These are phyloP conservation scores for Aechmea fasciata DNA, from an alignment of 176 grass and related monocot genomes.

Conservation along the genomic window DNA sequence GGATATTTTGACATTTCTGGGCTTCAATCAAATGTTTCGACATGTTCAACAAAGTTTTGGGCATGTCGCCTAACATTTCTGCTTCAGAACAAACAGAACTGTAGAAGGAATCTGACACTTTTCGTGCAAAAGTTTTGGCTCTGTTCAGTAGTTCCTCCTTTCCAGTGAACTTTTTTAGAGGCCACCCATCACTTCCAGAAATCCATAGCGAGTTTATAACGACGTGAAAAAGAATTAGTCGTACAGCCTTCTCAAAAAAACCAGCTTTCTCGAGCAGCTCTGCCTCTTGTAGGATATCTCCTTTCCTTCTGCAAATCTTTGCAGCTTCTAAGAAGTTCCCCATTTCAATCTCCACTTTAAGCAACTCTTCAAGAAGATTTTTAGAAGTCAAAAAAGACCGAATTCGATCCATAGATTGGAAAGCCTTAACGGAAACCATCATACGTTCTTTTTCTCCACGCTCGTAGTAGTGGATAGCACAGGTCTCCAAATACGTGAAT, in stretches of 20 bases:
- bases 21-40: constrained; percentile 28
- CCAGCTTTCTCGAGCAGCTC: constrained; percentile 48
- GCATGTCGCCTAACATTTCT: constrained; percentile 32
- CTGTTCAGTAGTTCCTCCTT: constrained; percentile 37
- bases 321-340: constrained; percentile 63
- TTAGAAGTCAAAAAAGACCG: constrained; percentile 38
- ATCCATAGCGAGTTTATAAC: constrained; percentile 49
- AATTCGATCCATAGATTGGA: constrained; percentile 43
- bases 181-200: constrained; percentile 49
- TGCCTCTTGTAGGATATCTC: constrained; percentile 50
- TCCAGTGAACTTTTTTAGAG: constrained; percentile 33
- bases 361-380: constrained; percentile 46
- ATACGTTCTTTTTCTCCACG: constrained; percentile 45
- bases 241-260: constrained; percentile 36
- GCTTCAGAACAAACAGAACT: constrained; percentile 37
- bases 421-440: constrained; percentile 53
- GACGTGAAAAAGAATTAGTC: constrained; percentile 38
- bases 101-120: constrained; percentile 31
- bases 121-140: constrained; percentile 38
- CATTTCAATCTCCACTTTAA: constrained; percentile 53
- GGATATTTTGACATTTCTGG: constrained; percentile 27
- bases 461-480: constrained; percentile 30
- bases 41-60: constrained; percentile 26
- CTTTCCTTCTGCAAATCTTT: constrained; percentile 41
- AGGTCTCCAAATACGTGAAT: constrained; percentile 39